A percentile compares a stretch with the other conserved stretches of the same genome.
Conservation (phyloP, 805 yeast species). For the Kazachstania viticola region DNA sequence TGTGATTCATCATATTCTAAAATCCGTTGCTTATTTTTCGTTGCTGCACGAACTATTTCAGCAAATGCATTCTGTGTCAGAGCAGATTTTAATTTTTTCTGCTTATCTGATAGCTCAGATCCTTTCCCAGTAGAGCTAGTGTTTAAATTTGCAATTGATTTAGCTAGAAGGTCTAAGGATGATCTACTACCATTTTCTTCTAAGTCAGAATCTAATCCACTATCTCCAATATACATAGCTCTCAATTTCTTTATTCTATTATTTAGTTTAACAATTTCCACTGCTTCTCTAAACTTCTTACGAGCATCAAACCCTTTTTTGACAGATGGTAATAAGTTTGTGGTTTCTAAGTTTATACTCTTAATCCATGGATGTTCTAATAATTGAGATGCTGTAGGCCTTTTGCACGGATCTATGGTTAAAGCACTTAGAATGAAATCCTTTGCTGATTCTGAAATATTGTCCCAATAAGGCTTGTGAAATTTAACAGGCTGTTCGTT, state of each 20-base stretch:
- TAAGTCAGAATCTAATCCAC: constrained; percentile 26
- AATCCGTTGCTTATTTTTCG: constrained; percentile 40
- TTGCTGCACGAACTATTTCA: constrained; percentile 60
- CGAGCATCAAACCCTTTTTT: constrained; percentile 76
- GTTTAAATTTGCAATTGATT: neutral
- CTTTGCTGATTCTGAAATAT: constrained; percentile 71
- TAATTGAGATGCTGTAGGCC: constrained; percentile 60
- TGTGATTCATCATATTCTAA: constrained; percentile 8
- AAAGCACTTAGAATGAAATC: constrained; percentile 62
- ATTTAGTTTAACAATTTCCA: constrained; percentile 70
- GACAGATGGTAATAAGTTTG: constrained; percentile 73
- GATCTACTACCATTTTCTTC: constrained; percentile 12
- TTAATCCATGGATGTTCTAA: constrained; percentile 70
- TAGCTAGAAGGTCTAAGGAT: neutral
- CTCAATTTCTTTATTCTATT: constrained; percentile 68
- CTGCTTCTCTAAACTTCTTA: constrained; percentile 72
- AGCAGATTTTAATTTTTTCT: constrained; percentile 26
- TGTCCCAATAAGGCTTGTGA: constrained; percentile 79
- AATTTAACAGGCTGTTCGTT: constrained; percentile 69
- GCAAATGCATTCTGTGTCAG: constrained; percentile 48
- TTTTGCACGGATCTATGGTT: constrained; percentile 49
- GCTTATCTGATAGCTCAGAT: constrained; percentile 5
- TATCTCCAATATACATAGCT: constrained; percentile 37
- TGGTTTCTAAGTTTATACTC: constrained; percentile 30
- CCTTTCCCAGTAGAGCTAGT: neutral